Evolutionary conservation across 108 stramenopile genomes (phyloP).

Genomic region (Aureococcus anophagefferens): DNA sequence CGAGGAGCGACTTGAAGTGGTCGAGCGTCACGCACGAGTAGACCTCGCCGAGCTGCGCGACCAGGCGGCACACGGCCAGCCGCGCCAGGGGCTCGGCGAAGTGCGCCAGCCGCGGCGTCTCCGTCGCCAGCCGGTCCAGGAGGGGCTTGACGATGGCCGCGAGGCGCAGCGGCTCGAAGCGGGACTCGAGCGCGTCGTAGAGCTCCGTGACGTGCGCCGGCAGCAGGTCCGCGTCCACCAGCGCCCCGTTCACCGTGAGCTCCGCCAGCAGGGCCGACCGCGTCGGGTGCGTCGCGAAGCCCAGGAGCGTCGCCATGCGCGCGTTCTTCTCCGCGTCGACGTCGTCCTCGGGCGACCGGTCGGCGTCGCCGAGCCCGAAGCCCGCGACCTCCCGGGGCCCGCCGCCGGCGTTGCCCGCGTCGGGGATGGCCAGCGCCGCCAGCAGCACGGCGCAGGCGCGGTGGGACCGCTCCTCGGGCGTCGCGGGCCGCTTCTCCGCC

Average conservation of each 20-base stretch:
- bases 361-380: constrained; percentile 26
- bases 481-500: constrained; percentile 70
- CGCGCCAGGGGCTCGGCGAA: constrained; percentile 20
- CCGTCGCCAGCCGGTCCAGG: not conserved
- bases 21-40: constrained; percentile 83
- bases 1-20: constrained; percentile 57
- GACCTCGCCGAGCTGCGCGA: constrained; percentile 66
- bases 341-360: constrained; percentile 59
- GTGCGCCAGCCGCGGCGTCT: not conserved
- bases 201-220: constrained; percentile 63
- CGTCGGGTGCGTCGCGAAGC: constrained; percentile 80
- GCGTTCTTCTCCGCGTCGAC: constrained; percentile 80
- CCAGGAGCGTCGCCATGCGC: constrained; percentile 86
- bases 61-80: constrained; percentile 66
- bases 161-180: constrained; percentile 41
- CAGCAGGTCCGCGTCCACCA: constrained; percentile 35
- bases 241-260: constrained; percentile 51
- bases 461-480: constrained; percentile 54
- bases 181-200: constrained; percentile 59
- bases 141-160: constrained; percentile 60
- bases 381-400: not conserved
- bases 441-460: constrained; percentile 78
- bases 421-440: constrained; percentile 76
- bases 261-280: constrained; percentile 72
- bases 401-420: constrained; percentile 5